These are phyloP conservation scores for Sphaerosporella brunnea DNA, from an alignment of 495 filamentous ascomycete genomes.

Conservation along the genomic window DNA sequence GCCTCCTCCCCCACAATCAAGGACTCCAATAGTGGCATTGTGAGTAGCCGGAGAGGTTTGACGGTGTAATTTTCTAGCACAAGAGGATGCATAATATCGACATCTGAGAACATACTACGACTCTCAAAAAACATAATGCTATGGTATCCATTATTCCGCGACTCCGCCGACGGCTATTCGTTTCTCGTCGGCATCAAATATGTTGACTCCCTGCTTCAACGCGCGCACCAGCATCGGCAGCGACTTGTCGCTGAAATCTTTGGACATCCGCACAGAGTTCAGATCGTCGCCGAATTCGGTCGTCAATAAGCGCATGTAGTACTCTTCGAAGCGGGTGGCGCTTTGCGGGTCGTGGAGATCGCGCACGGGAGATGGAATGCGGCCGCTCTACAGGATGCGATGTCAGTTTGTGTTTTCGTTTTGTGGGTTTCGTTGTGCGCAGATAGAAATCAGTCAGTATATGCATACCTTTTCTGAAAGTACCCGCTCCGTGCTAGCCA, in stretches of 20 bases:
- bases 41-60: no score
- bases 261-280: slow-evolving; percentile 43
- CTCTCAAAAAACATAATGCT: slow-evolving; percentile 6
- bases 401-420: not conserved
- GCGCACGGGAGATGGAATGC: slow-evolving; percentile 16
- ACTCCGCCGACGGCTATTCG: slow-evolving; percentile 7
- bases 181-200: slow-evolving; percentile 21
- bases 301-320: slow-evolving; percentile 47
- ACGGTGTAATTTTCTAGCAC: not conserved
- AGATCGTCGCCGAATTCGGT: slow-evolving; percentile 55
- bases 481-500: not conserved
- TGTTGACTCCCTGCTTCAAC: slow-evolving; percentile 41
- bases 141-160: no score
- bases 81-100: not conserved
- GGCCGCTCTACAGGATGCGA: slow-evolving; percentile 8
- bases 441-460: not conserved
- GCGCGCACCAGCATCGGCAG: slow-evolving; percentile 44
- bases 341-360: slow-evolving; percentile 28
- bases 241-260: slow-evolving; percentile 44
- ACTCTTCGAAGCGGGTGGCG: slow-evolving; percentile 36
- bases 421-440: not conserved
- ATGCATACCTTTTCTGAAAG: not conserved
- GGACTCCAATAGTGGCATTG: not conserved
- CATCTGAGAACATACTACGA: not conserved
- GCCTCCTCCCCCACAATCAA: not conserved